Base-by-base conservation (phyloP, 345 rosid species). In the Lagerstroemia speciosa region DNA sequence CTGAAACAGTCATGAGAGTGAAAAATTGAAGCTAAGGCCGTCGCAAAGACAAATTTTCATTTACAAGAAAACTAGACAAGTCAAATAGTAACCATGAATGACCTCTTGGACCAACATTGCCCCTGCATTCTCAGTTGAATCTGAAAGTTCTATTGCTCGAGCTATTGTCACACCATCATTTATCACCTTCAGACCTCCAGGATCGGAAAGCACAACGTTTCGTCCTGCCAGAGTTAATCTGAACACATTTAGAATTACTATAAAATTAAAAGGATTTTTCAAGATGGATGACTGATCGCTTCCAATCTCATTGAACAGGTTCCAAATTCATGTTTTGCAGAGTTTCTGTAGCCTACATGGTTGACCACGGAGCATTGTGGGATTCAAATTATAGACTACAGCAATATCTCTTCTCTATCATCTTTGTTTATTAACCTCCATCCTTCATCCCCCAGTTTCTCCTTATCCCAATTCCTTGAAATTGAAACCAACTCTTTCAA, bases 61-160 rank as follows among this genome's bases (percentile, higher is more conserved):
- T 22, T 46, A 15, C 11, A 27, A 40, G 22, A 57, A 30, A 57
- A 41, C 6, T 33, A 38, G 48, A 38, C 27, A 43, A 61, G 61
- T 17, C 17, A 45, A 33, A 26, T 14, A 40, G 19, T 57, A 78
- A 81, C 84, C 82, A 83, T 80, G 85, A 78, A 83, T 79, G 80
- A 93, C 97, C 98, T 89, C 97, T 87, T 86, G 92, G 77, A 90
- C 84, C 67, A 93, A 75, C 68, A 76, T 80, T 34, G 87, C 94
- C 69, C 98, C 96, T 32, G 83, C 83, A 68, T 93, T 91, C 83
- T 93, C 96, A 63, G 83, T 82, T 32, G 93, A 40, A 78, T 89
- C 97, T 6, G 88, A 36, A 34, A 93, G 91, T 69, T 87, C 92
- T 55, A 90, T 90, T 1, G 72, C 76, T 63, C 64, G 68, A 33